Evolutionary conservation across 169 alveolate genomes (phyloP).

Genomic region (Babesia bigemina): DNA sequence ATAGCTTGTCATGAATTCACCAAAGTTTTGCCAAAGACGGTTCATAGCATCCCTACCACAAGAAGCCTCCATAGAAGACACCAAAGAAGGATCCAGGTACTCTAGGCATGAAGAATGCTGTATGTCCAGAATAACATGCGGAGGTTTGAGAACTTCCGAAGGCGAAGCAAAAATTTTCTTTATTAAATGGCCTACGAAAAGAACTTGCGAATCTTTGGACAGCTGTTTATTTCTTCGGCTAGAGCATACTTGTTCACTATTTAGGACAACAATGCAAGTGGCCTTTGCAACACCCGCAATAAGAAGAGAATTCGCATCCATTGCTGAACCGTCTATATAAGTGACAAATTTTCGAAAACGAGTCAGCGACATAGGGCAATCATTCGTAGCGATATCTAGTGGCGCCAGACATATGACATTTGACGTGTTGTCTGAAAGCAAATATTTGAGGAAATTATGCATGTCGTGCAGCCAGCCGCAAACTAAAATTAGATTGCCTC

Average conservation of each 20-base stretch:
- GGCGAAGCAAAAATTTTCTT: constrained; percentile 14
- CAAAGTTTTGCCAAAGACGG: constrained; percentile 78
- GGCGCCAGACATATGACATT: constrained; percentile 71
- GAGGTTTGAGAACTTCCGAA: constrained; percentile 19
- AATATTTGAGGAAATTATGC: constrained; percentile 61
- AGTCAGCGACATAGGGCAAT: constrained; percentile 39
- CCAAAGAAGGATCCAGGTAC: constrained; percentile 77
- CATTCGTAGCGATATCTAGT: constrained; percentile 50
- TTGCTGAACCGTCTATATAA: constrained; percentile 75
- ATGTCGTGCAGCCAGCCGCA: constrained; percentile 79
- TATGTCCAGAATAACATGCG: constrained; percentile 66
- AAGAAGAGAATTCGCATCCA: constrained; percentile 61
- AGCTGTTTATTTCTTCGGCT: constrained; percentile 23
- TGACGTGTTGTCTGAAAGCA: constrained; percentile 51
- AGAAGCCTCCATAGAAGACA: constrained; percentile 70
- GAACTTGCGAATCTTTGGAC: constrained; percentile 58
- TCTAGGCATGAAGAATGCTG: constrained; percentile 78
- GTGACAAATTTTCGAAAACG: constrained; percentile 55
- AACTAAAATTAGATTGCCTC: constrained; percentile 60
- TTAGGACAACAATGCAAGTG: constrained; percentile 50
- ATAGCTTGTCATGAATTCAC: constrained; percentile 77
- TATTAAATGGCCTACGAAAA: constrained; percentile 50
- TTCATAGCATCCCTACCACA: constrained; percentile 72
- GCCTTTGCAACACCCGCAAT: constrained; percentile 62
- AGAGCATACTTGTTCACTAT: constrained; percentile 38